phyloP scores from a whole-genome alignment of 441 rosid species.

The Euphorbia schlechtendalii region DNA sequence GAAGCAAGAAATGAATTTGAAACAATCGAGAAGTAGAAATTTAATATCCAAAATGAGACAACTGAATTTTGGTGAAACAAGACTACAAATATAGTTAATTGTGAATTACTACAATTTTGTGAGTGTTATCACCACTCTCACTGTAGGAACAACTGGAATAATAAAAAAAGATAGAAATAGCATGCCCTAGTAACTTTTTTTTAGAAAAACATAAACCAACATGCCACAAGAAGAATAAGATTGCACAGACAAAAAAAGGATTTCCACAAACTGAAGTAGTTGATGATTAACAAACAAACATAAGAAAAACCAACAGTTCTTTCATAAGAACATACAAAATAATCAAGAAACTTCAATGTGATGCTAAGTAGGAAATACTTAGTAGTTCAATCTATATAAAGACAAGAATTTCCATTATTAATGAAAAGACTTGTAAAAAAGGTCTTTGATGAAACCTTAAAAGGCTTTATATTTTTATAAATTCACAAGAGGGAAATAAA shows the following conservation, averaged over 20 bases:
- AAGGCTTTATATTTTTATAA: neutral
- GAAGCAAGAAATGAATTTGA: no score
- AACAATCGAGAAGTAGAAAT: no score
- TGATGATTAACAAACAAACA: neutral
- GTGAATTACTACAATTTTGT: no score
- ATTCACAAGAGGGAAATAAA: neutral
- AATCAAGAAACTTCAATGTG: neutral
- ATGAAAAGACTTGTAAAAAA: neutral
- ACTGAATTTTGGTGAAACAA: no score
- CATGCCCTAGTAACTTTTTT: neutral
- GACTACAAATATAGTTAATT: no score
- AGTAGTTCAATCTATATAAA: no score
- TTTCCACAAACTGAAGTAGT: neutral
- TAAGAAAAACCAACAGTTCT: neutral
- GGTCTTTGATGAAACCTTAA: neutral
- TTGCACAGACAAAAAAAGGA: neutral
- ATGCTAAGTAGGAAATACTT: neutral
- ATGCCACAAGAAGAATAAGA: neutral
- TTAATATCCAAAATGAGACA: no score
- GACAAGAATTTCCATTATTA: neutral
- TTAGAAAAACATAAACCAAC: neutral
- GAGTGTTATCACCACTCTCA: constrained; percentile 80
- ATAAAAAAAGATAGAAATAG: no score
- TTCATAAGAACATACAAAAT: neutral
- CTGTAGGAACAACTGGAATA: constrained; percentile 88